Evolutionary conservation across 805 yeast species (phyloP).

Genomic region (Kazachstania bromeliacearum): DNA sequence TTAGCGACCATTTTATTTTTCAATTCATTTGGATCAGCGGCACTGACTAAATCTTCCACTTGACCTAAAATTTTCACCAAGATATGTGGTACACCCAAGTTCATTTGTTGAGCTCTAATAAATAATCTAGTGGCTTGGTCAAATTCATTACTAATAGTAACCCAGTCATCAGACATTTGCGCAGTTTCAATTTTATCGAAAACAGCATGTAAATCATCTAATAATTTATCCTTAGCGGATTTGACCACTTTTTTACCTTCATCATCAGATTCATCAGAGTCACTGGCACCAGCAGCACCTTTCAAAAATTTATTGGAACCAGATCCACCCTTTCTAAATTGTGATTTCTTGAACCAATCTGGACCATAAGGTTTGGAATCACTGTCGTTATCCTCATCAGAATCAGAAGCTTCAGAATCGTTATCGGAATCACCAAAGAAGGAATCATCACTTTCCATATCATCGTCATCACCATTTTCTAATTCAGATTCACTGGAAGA

Average conservation of each 20-base stretch:
- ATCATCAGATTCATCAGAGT: slow-evolving; percentile 36
- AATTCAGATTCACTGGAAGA: slow-evolving; percentile 8
- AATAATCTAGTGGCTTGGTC: slow-evolving; percentile 65
- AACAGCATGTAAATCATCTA: slow-evolving; percentile 71
- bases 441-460: slow-evolving; percentile 31
- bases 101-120: slow-evolving; percentile 67
- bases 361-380: slow-evolving; percentile 37
- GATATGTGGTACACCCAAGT: slow-evolving; percentile 55
- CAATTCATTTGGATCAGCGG: slow-evolving; percentile 47
- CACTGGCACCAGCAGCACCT: slow-evolving; percentile 32
- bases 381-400: slow-evolving; percentile 32
- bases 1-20: slow-evolving; percentile 79
- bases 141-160: slow-evolving; percentile 60
- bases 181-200: slow-evolving; percentile 62
- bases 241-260: slow-evolving; percentile 81
- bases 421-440: slow-evolving; percentile 31
- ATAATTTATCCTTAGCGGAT: slow-evolving; percentile 83
- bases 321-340: slow-evolving; percentile 28
- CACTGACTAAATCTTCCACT: slow-evolving; percentile 61
- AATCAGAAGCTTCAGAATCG: slow-evolving; percentile 31
- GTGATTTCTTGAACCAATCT: slow-evolving; percentile 36
- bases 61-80: slow-evolving; percentile 61
- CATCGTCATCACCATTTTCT: slow-evolving; percentile 12
- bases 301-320: slow-evolving; percentile 30
- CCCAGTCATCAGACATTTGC: slow-evolving; percentile 71